phyloP scores from a whole-genome alignment of 176 grass and related monocot genomes.

The Musa troglodytarum region DNA sequence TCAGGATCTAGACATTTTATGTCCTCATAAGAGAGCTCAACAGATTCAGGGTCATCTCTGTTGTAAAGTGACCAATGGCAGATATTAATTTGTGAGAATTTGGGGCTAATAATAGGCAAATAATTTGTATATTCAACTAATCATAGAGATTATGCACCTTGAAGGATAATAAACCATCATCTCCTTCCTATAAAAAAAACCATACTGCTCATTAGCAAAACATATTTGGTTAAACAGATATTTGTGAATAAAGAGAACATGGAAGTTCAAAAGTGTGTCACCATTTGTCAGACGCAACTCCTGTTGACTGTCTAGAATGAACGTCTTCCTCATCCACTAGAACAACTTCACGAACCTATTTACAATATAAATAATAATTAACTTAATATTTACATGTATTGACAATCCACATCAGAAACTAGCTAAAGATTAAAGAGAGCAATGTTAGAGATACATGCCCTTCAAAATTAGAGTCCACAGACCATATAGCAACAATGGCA shows the following conservation, averaged over 20 bases:
- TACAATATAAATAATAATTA: slow-evolving; percentile 1
- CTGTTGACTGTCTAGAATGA: slow-evolving; percentile 21
- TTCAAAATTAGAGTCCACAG: too few relatives aligned
- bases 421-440: too few relatives aligned
- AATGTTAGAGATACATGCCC: too few relatives aligned
- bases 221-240: slow-evolving; percentile 22
- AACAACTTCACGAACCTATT: slow-evolving; percentile 59
- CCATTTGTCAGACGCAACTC: slow-evolving; percentile 34
- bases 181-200: slow-evolving; percentile 43
- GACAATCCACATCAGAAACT: too few relatives aligned
- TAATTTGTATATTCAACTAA: slow-evolving; percentile 1
- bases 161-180: slow-evolving; percentile 72
- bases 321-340: slow-evolving; percentile 62
- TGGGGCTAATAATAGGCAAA: slow-evolving; percentile 21
- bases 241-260: slow-evolving; percentile 3
- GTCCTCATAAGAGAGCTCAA: slow-evolving; percentile 62
- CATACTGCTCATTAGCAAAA: slow-evolving; percentile 11
- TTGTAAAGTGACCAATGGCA: slow-evolving; percentile 10
- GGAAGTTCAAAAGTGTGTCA: slow-evolving; percentile 25
- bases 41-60: slow-evolving; percentile 54
- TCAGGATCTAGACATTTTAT: slow-evolving; percentile 75
- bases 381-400: too few relatives aligned
- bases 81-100: neutral
- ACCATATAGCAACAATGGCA: too few relatives aligned
- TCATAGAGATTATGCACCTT: slow-evolving; percentile 32